Conservation (phyloP, 768 basidiomycete species). For the Boletus rubropictus region DNA sequence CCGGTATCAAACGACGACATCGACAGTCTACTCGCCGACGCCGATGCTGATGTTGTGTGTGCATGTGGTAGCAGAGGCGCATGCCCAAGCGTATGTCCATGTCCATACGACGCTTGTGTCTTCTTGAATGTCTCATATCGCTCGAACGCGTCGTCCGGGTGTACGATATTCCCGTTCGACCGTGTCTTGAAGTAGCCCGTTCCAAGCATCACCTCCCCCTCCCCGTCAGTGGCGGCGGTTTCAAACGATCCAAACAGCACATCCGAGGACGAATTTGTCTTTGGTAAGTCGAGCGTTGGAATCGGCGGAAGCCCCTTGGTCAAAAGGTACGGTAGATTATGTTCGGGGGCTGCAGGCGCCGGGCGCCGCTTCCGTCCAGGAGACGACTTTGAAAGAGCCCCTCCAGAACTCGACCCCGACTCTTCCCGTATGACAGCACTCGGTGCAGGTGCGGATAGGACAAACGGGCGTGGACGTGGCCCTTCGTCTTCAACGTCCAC, state of each 20-base stretch:
- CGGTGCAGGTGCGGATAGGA: not conserved
- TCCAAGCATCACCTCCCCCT: not conserved
- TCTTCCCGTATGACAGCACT: slow-evolving; percentile 1
- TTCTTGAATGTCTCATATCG: slow-evolving; percentile 82
- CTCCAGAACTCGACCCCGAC: slow-evolving; percentile 13
- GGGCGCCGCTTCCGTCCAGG: slow-evolving; percentile 23
- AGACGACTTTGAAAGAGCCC: slow-evolving; percentile 39
- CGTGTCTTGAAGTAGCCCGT: slow-evolving; percentile 1
- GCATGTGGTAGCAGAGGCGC: slow-evolving; percentile 4
- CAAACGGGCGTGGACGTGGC: slow-evolving; percentile 13
- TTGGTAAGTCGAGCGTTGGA: slow-evolving; percentile 32
- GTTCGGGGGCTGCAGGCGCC: slow-evolving; percentile 21
- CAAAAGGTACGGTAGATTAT: slow-evolving; percentile 12
- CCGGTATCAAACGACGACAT: slow-evolving; percentile 52
- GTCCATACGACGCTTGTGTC: slow-evolving; percentile 30
- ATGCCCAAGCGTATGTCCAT: not conserved
- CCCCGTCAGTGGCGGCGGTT: not conserved
- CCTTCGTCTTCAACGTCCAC: not conserved
- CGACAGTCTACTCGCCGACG: slow-evolving; percentile 46
- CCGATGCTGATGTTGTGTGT: not conserved
- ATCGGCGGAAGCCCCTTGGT: slow-evolving; percentile 53
- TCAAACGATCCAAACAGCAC: not conserved
- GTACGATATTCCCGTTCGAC: slow-evolving; percentile 19
- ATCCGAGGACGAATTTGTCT: slow-evolving; percentile 6
- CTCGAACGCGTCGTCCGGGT: slow-evolving; percentile 80